Conservation (phyloP, 495 filamentous ascomycete species). For the Aspergillus coremiiformis region DNA sequence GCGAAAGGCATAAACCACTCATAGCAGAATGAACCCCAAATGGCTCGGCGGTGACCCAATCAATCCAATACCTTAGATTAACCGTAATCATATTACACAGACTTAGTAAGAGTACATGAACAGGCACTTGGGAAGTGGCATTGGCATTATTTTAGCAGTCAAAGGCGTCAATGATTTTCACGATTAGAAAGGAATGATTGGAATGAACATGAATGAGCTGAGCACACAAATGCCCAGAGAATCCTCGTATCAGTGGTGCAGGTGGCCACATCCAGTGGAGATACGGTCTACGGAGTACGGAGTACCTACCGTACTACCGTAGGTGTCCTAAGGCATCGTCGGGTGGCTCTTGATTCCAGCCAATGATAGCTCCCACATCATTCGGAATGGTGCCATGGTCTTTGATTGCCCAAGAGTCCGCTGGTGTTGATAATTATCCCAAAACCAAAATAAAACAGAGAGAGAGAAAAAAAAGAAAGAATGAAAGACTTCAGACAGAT, state of each 20-base stretch:
- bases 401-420: not conserved
- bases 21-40: not conserved
- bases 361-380: not conserved
- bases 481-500: not conserved
- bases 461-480: not conserved
- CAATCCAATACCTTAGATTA: not conserved
- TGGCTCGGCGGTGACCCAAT: not conserved
- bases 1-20: not conserved
- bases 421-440: not conserved
- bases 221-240: not conserved
- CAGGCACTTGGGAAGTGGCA: not conserved
- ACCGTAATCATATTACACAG: not conserved
- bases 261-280: not conserved
- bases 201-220: not conserved
- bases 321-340: not conserved
- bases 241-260: not conserved
- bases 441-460: not conserved
- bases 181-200: not conserved
- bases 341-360: not conserved
- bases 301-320: conserved; percentile 2
- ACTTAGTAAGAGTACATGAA: not conserved
- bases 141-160: not conserved
- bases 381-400: not conserved
- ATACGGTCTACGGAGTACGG: no score
- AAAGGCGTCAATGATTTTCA: not conserved